Conservation (phyloP, 768 basidiomycete genomes). For the Boletus sensibilis region DNA sequence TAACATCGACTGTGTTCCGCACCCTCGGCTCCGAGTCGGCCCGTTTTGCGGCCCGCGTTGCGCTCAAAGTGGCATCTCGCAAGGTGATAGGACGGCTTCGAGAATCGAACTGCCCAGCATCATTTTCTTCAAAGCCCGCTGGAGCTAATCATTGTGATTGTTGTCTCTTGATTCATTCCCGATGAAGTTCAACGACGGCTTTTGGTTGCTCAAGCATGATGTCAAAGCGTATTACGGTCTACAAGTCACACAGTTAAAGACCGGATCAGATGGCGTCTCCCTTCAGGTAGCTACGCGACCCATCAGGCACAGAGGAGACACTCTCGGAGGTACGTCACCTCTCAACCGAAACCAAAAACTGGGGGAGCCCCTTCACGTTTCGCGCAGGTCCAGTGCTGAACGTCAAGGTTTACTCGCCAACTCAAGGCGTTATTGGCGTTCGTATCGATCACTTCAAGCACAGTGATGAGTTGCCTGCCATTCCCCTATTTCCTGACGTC, state of each 20-base stretch:
- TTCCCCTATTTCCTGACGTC: slow-evolving; percentile 63
- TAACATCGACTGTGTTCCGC: too few species aligned
- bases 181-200: slow-evolving; percentile 76
- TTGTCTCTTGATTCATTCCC: neutral
- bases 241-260: slow-evolving; percentile 52
- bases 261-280: slow-evolving; percentile 48
- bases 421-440: slow-evolving; percentile 54
- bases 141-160: neutral
- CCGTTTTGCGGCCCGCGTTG: neutral
- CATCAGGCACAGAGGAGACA: slow-evolving; percentile 63
- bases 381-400: slow-evolving; percentile 16
- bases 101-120: too few species aligned
- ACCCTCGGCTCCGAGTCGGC: neutral
- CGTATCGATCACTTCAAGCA: slow-evolving; percentile 56
- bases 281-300: slow-evolving; percentile 61
- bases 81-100: neutral
- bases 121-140: neutral
- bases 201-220: slow-evolving; percentile 65
- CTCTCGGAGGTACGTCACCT: slow-evolving; percentile 47
- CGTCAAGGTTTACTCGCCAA: slow-evolving; percentile 53
- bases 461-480: slow-evolving; percentile 43
- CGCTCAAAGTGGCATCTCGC: neutral
- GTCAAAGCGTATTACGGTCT: slow-evolving; percentile 61
- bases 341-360: neutral
- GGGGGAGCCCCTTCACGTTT: neutral